phyloP scores from a whole-genome alignment of 208 protist species.

The Wallacemonas sp. region DNA sequence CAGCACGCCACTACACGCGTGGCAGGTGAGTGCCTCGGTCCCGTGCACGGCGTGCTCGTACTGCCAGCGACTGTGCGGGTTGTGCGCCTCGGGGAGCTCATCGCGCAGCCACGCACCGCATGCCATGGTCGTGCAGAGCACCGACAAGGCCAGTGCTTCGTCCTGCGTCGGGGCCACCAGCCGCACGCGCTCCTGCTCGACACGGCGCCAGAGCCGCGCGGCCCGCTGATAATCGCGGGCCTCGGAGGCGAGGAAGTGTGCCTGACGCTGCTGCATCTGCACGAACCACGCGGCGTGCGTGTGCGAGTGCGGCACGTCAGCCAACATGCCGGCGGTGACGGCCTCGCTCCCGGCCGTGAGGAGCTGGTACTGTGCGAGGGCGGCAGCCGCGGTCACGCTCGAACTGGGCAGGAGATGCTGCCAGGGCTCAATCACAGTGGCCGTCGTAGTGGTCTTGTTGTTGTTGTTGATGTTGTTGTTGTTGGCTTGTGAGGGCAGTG shows the following conservation, averaged over 20 bases:
- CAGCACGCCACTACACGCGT: neutral
- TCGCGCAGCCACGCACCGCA: conserved; percentile 21
- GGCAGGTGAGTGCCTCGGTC: neutral
- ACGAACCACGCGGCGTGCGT: neutral
- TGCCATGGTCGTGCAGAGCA: conserved; percentile 24
- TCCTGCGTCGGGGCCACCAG: conserved; percentile 19
- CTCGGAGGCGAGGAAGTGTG: conserved; percentile 18
- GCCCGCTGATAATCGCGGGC: conserved; percentile 24
- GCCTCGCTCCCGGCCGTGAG: neutral
- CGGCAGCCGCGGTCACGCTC: conserved; percentile 15
- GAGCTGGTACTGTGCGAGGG: neutral
- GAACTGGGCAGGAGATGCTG: neutral
- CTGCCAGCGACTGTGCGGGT: conserved; percentile 4
- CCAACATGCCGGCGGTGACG: neutral
- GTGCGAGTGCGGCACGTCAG: neutral
- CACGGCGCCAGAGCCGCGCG: conserved; percentile 16
- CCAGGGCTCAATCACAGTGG: neutral
- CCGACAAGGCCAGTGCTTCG: conserved; percentile 21
- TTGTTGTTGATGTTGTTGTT: neutral
- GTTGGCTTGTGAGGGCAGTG: no score
- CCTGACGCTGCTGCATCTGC: conserved; percentile 18
- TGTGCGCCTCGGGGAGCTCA: neutral
- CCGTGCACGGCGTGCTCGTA: conserved; percentile 8
- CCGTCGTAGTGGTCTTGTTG: neutral
- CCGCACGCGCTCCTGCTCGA: conserved; percentile 23